phyloP scores from a whole-genome alignment of 2,329 filamentous ascomycete genomes.

The Lojkania enalia region DNA sequence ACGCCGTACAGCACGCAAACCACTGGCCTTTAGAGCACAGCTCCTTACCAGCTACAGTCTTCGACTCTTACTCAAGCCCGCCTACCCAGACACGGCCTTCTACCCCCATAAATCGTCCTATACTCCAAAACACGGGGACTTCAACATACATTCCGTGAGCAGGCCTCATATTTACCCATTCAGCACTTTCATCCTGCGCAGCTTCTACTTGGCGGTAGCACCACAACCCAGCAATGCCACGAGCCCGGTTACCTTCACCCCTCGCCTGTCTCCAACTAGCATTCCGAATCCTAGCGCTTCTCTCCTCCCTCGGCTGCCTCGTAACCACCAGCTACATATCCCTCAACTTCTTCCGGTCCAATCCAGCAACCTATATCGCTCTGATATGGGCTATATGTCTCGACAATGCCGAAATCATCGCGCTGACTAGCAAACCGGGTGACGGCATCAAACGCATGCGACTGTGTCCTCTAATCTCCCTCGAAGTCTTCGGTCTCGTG shows the following conservation, averaged over 20 bases:
- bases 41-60: no score
- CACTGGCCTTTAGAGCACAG: no score
- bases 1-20: no score
- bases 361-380: conserved; percentile 7
- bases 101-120: no score
- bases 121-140: no score
- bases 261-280: neutral
- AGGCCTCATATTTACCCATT: no score
- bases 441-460: conserved; percentile 4
- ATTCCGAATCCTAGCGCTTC: conserved; percentile 2
- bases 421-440: conserved; percentile 6
- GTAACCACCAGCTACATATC: conserved; percentile 5
- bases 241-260: neutral
- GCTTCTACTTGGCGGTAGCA: no score
- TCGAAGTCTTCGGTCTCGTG: conserved; percentile 1
- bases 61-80: no score
- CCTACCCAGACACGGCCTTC: no score
- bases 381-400: conserved; percentile 11
- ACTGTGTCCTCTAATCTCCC: neutral
- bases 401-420: conserved; percentile 16
- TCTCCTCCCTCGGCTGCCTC: neutral
- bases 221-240: conserved; percentile 1
- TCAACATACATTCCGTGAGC: no score
- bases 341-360: neutral
- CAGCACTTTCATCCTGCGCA: no score